Conservation (phyloP, 1,139 yeast genomes). For the Pichia sp. region DNA sequence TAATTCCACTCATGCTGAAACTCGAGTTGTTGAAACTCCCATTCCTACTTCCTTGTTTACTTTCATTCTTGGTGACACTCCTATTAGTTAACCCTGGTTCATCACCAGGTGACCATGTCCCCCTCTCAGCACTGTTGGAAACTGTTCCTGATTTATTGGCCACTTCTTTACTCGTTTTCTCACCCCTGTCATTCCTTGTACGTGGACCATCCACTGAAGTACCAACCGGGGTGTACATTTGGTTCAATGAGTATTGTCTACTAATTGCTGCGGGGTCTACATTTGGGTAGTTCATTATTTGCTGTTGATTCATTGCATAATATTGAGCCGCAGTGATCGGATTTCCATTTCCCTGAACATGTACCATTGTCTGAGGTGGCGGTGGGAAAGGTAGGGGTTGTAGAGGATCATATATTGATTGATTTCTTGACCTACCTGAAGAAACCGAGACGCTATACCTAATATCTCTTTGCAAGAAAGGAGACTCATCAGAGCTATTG, state of each 20-base stretch:
- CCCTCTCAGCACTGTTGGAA: neutral
- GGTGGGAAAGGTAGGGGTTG: constrained; percentile 19
- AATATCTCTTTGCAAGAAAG: constrained; percentile 24
- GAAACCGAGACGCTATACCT: constrained; percentile 22
- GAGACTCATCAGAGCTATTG: constrained; percentile 6
- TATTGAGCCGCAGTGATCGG: too few relatives aligned
- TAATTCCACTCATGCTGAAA: neutral
- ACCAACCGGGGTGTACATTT: constrained; percentile 10
- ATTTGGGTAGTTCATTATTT: neutral
- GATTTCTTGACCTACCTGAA: constrained; percentile 24
- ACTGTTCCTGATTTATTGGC: neutral
- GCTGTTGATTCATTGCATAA: neutral
- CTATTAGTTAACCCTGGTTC: neutral
- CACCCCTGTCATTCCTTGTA: neutral
- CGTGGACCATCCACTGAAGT: neutral
- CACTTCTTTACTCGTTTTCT: too few relatives aligned
- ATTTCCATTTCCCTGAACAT: neutral
- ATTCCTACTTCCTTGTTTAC: constrained; percentile 3
- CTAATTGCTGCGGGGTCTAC: constrained; percentile 4
- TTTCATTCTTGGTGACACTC: neutral
- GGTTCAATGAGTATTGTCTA: constrained; percentile 9
- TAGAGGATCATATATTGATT: constrained; percentile 28
- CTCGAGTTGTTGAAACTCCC: neutral
- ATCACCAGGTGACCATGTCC: neutral
- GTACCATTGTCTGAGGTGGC: neutral